phyloP scores from a whole-genome alignment of 1,284 basidiomycete species.

The Inonotus hispidus region DNA sequence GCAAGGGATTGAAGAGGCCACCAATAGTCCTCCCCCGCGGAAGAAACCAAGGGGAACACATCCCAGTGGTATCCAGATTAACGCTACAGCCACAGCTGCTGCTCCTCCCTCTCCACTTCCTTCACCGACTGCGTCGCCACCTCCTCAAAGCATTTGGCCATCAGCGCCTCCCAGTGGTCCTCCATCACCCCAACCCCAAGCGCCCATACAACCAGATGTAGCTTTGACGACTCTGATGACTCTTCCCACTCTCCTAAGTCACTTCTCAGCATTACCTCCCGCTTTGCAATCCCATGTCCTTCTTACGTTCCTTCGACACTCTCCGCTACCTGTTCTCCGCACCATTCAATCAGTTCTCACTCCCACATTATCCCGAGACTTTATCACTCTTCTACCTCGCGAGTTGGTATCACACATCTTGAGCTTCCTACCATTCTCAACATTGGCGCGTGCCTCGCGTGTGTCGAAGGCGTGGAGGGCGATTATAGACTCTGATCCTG shows the following conservation, averaged over 20 bases:
- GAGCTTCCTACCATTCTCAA: slow-evolving; percentile 69
- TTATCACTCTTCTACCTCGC: slow-evolving; percentile 78
- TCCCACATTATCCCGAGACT: slow-evolving; percentile 82
- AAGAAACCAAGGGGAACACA: slow-evolving; percentile 67
- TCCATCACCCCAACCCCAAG: slow-evolving; percentile 60
- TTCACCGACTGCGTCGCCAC: slow-evolving; percentile 76
- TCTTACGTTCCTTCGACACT: slow-evolving; percentile 77
- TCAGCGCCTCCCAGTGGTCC: slow-evolving; percentile 70
- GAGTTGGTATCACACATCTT: slow-evolving; percentile 81
- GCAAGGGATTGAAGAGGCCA: slow-evolving; percentile 65
- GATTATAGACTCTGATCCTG: slow-evolving; percentile 78
- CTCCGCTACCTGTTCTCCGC: slow-evolving; percentile 77
- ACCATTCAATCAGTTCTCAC: slow-evolving; percentile 78
- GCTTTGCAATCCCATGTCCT: slow-evolving; percentile 80
- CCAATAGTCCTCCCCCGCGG: slow-evolving; percentile 57
- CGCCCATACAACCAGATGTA: slow-evolving; percentile 73
- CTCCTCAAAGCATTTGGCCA: slow-evolving; percentile 66
- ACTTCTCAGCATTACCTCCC: slow-evolving; percentile 68
- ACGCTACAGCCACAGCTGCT: slow-evolving; percentile 61
- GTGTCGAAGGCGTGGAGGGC: slow-evolving; percentile 79
- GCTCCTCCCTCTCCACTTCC: slow-evolving; percentile 72
- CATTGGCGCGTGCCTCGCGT: slow-evolving; percentile 72
- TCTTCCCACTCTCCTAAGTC: slow-evolving; percentile 67
- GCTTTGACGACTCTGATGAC: slow-evolving; percentile 74
- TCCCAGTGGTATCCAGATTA: slow-evolving; percentile 51